Conservation (phyloP, 1,139 yeast genomes). For the Kodamaea fungicola region DNA sequence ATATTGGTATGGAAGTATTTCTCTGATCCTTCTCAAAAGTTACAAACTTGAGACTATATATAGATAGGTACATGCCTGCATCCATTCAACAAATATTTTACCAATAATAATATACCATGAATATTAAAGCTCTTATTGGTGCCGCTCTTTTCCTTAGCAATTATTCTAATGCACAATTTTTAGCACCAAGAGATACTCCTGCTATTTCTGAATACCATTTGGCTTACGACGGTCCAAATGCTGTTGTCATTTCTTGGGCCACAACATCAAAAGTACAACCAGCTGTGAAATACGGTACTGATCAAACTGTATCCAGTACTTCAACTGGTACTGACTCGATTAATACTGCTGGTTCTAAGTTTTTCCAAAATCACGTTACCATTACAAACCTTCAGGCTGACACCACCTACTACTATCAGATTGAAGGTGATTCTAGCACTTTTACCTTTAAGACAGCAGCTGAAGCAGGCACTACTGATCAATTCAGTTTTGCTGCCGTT, state of each 20-base stretch:
- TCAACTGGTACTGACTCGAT: slow-evolving; percentile 1
- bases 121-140: slow-evolving; percentile 1
- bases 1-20: no score
- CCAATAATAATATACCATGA: slow-evolving; percentile 2
- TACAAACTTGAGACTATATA: background rate
- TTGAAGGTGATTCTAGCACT: slow-evolving; percentile 1
- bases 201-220: slow-evolving; percentile 3
- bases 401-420: slow-evolving; percentile 5
- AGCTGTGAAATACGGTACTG: slow-evolving; percentile 4
- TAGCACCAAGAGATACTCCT: slow-evolving; percentile 3
- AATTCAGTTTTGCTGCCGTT: slow-evolving; percentile 6
- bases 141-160: slow-evolving; percentile 1
- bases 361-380: slow-evolving; percentile 5
- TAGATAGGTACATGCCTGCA: background rate
- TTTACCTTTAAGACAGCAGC: slow-evolving; percentile 4
- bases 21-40: background rate
- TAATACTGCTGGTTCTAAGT: slow-evolving; percentile 3
- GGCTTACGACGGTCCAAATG: slow-evolving; percentile 3
- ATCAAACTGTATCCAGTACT: slow-evolving; percentile 2
- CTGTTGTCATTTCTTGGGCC: slow-evolving; percentile 6
- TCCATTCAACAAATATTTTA: background rate
- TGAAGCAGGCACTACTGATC: slow-evolving; percentile 1
- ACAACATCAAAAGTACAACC: slow-evolving; percentile 2
- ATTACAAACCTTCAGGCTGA: slow-evolving; percentile 3
- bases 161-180: slow-evolving; percentile 2